Conservation (phyloP, 345 rosid species). For the Boechera divaricarpa region DNA sequence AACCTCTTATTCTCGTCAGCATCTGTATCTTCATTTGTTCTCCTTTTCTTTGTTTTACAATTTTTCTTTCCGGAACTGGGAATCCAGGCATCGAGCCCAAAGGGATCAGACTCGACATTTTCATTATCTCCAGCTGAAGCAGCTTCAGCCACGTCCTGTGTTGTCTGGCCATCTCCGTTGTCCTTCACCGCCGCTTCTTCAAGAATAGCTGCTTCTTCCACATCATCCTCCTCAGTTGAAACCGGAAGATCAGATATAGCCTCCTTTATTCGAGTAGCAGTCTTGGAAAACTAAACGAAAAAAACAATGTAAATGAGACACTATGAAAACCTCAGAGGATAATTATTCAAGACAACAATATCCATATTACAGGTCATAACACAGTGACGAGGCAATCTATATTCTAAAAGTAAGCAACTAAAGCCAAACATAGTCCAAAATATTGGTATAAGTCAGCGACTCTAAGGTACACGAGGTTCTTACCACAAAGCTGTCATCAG, state of each 20-base stretch:
- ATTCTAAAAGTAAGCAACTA: neutral
- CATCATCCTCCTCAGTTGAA: slow-evolving; percentile 75
- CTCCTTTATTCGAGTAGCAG: slow-evolving; percentile 71
- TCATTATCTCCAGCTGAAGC: slow-evolving; percentile 48
- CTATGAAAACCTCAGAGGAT: slow-evolving; percentile 22
- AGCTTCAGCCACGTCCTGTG: slow-evolving; percentile 44
- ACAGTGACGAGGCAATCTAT: neutral
- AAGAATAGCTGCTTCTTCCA: slow-evolving; percentile 76
- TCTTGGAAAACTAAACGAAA: slow-evolving; percentile 71
- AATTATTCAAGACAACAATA: slow-evolving; percentile 19
- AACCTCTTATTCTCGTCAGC: slow-evolving; percentile 62
- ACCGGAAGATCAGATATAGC: slow-evolving; percentile 69
- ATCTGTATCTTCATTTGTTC: slow-evolving; percentile 56
- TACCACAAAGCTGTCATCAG: slow-evolving; percentile 99
- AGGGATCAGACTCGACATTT: slow-evolving; percentile 78
- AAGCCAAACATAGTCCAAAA: slow-evolving; percentile 11
- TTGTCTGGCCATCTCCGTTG: slow-evolving; percentile 43
- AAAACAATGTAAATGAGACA: neutral
- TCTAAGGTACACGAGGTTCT: slow-evolving; percentile 24
- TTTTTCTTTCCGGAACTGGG: slow-evolving; percentile 63
- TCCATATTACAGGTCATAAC: slow-evolving; percentile 16
- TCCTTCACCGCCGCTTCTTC: slow-evolving; percentile 50
- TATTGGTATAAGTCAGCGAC: neutral
- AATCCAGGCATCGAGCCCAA: slow-evolving; percentile 86
- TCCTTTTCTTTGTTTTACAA: slow-evolving; percentile 62